These are phyloP conservation scores for Ceratocystis colombiana DNA, from an alignment of 2,329 filamentous ascomycete genomes.

Conservation along the genomic window DNA sequence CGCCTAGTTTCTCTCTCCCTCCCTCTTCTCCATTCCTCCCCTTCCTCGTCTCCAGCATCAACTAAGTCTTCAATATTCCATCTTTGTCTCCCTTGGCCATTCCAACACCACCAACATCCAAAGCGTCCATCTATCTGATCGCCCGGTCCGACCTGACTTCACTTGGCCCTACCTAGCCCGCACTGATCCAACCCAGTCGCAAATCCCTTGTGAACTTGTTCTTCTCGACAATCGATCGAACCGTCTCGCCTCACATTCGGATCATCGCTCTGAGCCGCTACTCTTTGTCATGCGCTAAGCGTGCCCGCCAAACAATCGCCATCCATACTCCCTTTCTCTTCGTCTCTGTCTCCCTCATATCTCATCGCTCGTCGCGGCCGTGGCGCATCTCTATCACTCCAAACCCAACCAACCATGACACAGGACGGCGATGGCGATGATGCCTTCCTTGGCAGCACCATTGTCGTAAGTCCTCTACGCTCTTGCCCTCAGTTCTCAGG, in stretches of 20 bases:
- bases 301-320: neutral
- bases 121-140: neutral
- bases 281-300: neutral
- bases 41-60: too few relatives aligned
- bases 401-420: neutral
- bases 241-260: too few relatives aligned
- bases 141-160: neutral
- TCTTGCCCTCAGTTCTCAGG: neutral
- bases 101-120: neutral
- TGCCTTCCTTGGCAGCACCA: conserved; percentile 65
- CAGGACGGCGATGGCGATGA: neutral
- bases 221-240: too few relatives aligned
- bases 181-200: too few relatives aligned
- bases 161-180: too few relatives aligned
- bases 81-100: conserved; percentile 1
- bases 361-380: neutral
- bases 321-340: neutral
- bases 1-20: neutral
- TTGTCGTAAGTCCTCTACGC: conserved; percentile 50
- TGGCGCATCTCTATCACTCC: neutral
- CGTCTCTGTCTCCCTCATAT: neutral
- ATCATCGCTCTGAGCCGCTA: too few relatives aligned
- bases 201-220: too few relatives aligned
- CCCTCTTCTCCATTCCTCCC: neutral
- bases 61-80: neutral